phyloP scores from a whole-genome alignment of 441 rosid genomes.

The Populus hybrid region DNA sequence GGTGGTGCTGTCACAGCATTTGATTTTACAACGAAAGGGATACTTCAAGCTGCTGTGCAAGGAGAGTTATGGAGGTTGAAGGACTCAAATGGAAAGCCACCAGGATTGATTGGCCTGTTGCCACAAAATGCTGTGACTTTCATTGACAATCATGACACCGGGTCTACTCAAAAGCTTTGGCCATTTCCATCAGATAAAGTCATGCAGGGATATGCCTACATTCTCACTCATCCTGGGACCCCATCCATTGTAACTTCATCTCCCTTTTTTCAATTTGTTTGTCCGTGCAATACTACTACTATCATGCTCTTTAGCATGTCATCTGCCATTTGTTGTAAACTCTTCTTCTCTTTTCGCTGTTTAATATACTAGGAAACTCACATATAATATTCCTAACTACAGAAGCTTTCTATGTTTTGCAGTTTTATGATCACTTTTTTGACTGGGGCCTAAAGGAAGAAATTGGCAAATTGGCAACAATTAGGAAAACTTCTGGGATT shows the following conservation, averaged over 20 bases:
- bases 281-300: background rate
- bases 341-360: background rate
- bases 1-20: conserved; percentile 61
- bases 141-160: conserved; percentile 83
- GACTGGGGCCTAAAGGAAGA: conserved; percentile 59
- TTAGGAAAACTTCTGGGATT: conserved; percentile 48
- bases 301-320: background rate
- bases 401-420: conserved; percentile 1
- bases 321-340: background rate
- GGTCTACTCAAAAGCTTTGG: conserved; percentile 61
- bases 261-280: background rate
- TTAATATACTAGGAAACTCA: background rate
- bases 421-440: conserved; percentile 74
- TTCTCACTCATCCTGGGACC: conserved; percentile 86
- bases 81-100: conserved; percentile 65
- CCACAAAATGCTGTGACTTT: no score
- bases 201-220: conserved; percentile 87
- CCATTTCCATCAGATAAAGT: conserved; percentile 83
- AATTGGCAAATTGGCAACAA: conserved; percentile 38
- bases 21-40: conserved; percentile 82
- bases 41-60: conserved; percentile 67
- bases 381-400: no score
- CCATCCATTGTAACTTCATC: conserved; percentile 57
- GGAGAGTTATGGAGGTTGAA: conserved; percentile 75
- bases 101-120: conserved; percentile 68